Percentiles rank a stretch among this genome's conserved stretches.
phyloP scores from a whole-genome alignment of 2,329 filamentous ascomycete species.

The Eutypa lata region DNA sequence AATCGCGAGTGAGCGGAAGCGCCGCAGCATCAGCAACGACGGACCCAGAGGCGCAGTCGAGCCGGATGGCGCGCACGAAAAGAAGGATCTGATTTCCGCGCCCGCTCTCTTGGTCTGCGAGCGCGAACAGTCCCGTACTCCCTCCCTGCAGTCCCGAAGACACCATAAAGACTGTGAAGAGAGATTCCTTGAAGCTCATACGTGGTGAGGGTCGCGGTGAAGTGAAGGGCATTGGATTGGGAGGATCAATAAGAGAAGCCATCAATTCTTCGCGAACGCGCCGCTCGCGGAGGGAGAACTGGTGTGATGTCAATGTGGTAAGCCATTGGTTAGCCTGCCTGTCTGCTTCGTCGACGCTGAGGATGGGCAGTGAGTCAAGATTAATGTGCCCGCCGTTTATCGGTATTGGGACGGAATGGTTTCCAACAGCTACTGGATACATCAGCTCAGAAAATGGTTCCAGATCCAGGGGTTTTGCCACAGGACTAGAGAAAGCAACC shows the following conservation, averaged over 20 bases:
- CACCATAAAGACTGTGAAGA: conserved; percentile 46
- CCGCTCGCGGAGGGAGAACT: conserved; percentile 42
- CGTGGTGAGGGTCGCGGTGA: conserved; percentile 28
- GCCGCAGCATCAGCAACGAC: conserved; percentile 46
- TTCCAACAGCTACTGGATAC: conserved; percentile 31
- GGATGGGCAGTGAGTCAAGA: conserved; percentile 41
- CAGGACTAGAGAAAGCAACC: conserved; percentile 39
- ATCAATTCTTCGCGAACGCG: conserved; percentile 29
- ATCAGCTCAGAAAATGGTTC: conserved; percentile 30
- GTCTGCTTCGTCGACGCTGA: conserved; percentile 32
- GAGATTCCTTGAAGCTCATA: conserved; percentile 46
- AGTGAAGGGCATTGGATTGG: conserved; percentile 4
- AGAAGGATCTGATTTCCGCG: conserved; percentile 28
- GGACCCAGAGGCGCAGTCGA: conserved; percentile 40
- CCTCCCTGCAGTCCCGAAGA: conserved; percentile 42
- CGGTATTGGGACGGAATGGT: conserved; percentile 28
- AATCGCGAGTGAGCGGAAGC: conserved; percentile 37
- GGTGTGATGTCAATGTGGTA: conserved; percentile 33
- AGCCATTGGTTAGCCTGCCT: conserved; percentile 37
- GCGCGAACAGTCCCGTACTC: conserved; percentile 41
- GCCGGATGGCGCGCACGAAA: conserved; percentile 40
- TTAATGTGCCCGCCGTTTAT: conserved; percentile 40
- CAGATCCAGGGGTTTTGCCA: conserved; percentile 25
- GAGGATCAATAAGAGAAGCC: too few species aligned
- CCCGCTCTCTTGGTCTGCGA: conserved; percentile 28